Evolutionary conservation across 768 basidiomycete genomes (phyloP).

Genomic region (Butyriboletus loyo): DNA sequence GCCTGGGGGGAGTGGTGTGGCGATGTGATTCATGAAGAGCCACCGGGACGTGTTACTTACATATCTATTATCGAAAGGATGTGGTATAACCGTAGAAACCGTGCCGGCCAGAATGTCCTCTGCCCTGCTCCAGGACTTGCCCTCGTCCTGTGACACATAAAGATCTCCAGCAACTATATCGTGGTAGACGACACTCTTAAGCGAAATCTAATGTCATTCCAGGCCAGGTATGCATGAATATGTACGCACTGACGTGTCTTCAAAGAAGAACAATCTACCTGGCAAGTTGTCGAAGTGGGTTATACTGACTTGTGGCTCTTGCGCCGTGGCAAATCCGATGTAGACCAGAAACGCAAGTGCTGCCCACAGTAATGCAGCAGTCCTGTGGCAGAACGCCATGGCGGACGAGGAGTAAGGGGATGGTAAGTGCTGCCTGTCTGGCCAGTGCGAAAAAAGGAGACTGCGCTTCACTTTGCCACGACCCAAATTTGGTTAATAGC

Average conservation of each 20-base stretch:
- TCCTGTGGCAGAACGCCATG: conserved; percentile 30
- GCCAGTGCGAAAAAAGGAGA: conserved; percentile 1
- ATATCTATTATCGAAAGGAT: conserved; percentile 79
- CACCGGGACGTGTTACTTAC: conserved; percentile 38
- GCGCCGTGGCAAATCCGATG: conserved; percentile 30
- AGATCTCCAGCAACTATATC: conserved; percentile 68
- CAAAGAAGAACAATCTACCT: conserved; percentile 82
- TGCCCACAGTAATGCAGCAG: conserved; percentile 26
- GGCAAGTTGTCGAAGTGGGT: conserved; percentile 70
- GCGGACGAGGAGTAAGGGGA: conserved; percentile 10
- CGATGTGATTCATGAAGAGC: neutral
- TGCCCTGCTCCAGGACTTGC: conserved; percentile 59
- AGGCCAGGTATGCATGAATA: neutral
- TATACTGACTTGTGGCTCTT: conserved; percentile 47
- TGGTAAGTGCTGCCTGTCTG: neutral
- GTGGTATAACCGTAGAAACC: conserved; percentile 73
- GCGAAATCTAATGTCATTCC: neutral
- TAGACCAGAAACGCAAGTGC: conserved; percentile 21
- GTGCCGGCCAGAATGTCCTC: conserved; percentile 53
- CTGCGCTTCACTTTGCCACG: conserved; percentile 16
- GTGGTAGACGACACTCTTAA: conserved; percentile 73
- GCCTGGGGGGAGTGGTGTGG: conserved; percentile 49
- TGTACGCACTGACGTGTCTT: conserved; percentile 78
- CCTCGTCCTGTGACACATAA: conserved; percentile 83
- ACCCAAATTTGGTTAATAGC: neutral